A percentile compares a stretch with the other conserved stretches of the same genome.
These are phyloP conservation scores for Mycena chlorophos DNA, from an alignment of 768 basidiomycete species.

Conservation along the genomic window DNA sequence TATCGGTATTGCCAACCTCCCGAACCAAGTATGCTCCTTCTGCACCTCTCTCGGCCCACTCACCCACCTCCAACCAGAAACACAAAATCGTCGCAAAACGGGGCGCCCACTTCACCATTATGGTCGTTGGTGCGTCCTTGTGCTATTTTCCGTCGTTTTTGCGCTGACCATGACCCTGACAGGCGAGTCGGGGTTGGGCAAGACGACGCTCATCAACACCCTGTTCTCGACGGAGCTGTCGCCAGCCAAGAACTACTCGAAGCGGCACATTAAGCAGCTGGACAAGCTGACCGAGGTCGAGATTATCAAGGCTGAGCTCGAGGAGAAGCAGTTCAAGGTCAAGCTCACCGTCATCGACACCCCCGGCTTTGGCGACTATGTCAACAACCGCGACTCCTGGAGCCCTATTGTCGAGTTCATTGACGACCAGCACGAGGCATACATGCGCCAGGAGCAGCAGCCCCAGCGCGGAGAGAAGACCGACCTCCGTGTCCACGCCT, in stretches of 20 bases:
- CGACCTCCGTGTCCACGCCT: constrained; percentile 94
- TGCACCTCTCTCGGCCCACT: not conserved
- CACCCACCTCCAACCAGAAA: constrained; percentile 61
- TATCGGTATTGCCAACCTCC: constrained; percentile 94
- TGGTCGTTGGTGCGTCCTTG: constrained; percentile 86
- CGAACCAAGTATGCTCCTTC: constrained; percentile 79
- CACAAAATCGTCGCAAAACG: constrained; percentile 99
- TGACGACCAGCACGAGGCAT: constrained; percentile 92
- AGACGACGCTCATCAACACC: constrained; percentile 98
- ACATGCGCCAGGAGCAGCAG: constrained; percentile 98
- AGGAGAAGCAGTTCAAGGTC: constrained; percentile 99
- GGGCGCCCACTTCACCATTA: constrained; percentile 97
- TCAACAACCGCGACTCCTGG: constrained; percentile 99
- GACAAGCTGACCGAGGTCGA: constrained; percentile 99
- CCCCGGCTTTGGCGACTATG: constrained; percentile 99
- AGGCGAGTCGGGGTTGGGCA: constrained; percentile 97
- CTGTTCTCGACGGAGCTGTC: constrained; percentile 98
- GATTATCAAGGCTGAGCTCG: constrained; percentile 98
- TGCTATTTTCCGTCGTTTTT: not conserved
- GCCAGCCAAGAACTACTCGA: constrained; percentile 83
- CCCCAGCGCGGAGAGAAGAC: constrained; percentile 94
- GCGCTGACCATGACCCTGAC: constrained; percentile 13
- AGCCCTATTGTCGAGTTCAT: constrained; percentile 98
- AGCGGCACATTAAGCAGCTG: constrained; percentile 91
- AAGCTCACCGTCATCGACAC: constrained; percentile 99